Evolutionary conservation across 805 yeast genomes (phyloP).

Genomic region (Huiozyma sinensis): DNA sequence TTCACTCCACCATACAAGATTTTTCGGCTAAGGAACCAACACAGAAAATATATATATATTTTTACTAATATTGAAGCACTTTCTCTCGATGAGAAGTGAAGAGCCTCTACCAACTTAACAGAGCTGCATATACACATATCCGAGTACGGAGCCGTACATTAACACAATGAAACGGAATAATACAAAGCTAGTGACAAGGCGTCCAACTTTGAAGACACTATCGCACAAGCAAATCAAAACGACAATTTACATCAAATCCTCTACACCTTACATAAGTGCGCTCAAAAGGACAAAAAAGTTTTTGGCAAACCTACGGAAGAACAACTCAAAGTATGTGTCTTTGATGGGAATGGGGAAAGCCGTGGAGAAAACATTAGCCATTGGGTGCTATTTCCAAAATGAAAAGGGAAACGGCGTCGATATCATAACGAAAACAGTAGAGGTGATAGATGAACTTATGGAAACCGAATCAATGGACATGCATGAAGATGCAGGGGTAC

Average conservation of each 20-base stretch:
- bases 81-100: too few species aligned
- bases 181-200: conserved; percentile 5
- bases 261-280: conserved; percentile 66
- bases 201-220: conserved; percentile 22
- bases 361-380: conserved; percentile 48
- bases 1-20: too few species aligned
- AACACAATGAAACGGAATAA: not conserved
- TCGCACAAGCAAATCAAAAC: conserved; percentile 37
- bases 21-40: too few species aligned
- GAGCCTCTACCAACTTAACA: too few species aligned
- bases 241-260: conserved; percentile 46
- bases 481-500: conserved; percentile 14
- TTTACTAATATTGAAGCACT: too few species aligned
- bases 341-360: conserved; percentile 73
- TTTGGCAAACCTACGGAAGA: conserved; percentile 32
- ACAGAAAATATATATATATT: too few species aligned
- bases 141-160: too few species aligned
- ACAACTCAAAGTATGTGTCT: conserved; percentile 36
- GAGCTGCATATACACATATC: too few species aligned
- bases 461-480: conserved; percentile 6
- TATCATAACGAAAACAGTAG: conserved; percentile 50
- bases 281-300: conserved; percentile 51
- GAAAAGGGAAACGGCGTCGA: conserved; percentile 45
- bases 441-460: conserved; percentile 61
- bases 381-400: conserved; percentile 50